Evolutionary conservation across 202 grass and related monocot genomes (phyloP).

Genomic region (Carex sylvatica): DNA sequence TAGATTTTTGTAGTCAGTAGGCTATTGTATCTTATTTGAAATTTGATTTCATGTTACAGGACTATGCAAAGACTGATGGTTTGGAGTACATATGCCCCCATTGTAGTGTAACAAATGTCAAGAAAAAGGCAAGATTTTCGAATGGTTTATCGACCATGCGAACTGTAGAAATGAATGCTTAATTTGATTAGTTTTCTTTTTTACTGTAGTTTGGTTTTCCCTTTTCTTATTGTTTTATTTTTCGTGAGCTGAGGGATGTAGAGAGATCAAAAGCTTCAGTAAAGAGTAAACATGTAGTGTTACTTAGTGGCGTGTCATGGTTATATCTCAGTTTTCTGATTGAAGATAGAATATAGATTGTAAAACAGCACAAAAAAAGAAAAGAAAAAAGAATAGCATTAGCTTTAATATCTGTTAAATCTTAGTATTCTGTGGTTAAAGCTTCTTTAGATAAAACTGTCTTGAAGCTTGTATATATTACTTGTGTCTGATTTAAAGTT

Average conservation of each 20-base stretch:
- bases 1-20: neutral
- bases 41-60: constrained; percentile 38
- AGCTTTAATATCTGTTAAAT: neutral
- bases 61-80: constrained; percentile 69
- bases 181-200: constrained; percentile 15
- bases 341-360: neutral
- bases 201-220: neutral
- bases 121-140: constrained; percentile 37
- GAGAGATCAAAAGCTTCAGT: neutral
- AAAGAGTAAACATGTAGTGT: neutral
- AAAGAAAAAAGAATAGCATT: neutral
- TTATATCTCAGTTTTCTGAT: neutral
- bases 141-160: constrained; percentile 31
- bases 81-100: constrained; percentile 62
- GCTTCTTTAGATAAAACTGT: neutral
- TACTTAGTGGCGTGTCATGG: neutral
- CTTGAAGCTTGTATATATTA: neutral
- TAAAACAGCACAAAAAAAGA: neutral
- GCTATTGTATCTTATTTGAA: constrained; percentile 9
- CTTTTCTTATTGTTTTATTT: constrained; percentile 21
- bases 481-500: neutral
- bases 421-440: neutral
- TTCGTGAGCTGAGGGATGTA: neutral
- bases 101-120: constrained; percentile 45
- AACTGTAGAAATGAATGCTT: constrained; percentile 28